A percentile compares a stretch with the other conserved stretches of the same genome.
Conservation (phyloP, 352 stramenopile genomes). For the Halophytophthora polymorphica region DNA sequence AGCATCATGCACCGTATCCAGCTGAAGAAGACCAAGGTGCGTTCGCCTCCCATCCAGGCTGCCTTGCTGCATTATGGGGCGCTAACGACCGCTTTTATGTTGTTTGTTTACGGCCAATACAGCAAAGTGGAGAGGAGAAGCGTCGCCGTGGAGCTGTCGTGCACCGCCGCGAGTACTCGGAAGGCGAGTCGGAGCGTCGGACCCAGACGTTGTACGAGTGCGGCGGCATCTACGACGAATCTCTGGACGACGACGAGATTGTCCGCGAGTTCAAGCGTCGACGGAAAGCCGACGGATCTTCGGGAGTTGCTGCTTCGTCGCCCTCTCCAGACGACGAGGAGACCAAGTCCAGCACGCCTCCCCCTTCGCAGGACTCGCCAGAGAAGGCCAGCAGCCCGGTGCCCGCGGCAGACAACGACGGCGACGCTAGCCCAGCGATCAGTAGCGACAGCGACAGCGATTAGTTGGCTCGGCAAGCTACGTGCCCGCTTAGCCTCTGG, state of each 20-base stretch:
- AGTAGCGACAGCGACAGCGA: conserved; percentile 76
- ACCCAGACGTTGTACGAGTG: conserved; percentile 59
- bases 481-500: background rate
- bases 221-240: conserved; percentile 64
- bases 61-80: background rate
- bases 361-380: conserved; percentile 16
- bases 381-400: conserved; percentile 18
- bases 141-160: conserved; percentile 75
- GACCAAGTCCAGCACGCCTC: conserved; percentile 35
- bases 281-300: conserved; percentile 29
- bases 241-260: conserved; percentile 59
- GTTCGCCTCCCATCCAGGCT: background rate
- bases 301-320: background rate
- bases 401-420: conserved; percentile 18
- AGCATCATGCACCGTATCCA: conserved; percentile 74
- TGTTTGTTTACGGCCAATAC: background rate
- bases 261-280: conserved; percentile 64
- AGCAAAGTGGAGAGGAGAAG: conserved; percentile 75
- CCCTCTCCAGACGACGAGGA: conserved; percentile 36
- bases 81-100: conserved; percentile 1
- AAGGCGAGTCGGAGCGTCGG: conserved; percentile 56
- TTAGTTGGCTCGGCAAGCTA: conserved; percentile 14
- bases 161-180: conserved; percentile 68
- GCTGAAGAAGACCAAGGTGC: conserved; percentile 79
- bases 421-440: conserved; percentile 64